Conservation (phyloP, 257 asterid species). For the Ocimum tenuiflorum region DNA sequence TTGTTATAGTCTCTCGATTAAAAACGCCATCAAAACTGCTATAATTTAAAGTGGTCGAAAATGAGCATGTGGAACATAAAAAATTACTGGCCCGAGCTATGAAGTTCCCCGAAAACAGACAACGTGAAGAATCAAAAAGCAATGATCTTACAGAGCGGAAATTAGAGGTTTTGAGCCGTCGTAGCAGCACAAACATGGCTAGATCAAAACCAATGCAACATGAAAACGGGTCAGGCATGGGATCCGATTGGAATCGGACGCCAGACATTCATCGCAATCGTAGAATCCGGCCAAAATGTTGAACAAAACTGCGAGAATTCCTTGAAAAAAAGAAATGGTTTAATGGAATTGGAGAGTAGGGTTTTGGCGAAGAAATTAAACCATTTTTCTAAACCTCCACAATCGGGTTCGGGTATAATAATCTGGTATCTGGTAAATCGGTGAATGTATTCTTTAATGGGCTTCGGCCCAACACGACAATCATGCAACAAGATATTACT, state of each 20-base stretch:
- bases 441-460: not conserved
- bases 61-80: constrained; percentile 30
- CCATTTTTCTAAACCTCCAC: constrained; percentile 6
- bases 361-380: constrained; percentile 15
- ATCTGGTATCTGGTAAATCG: not conserved
- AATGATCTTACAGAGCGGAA: constrained; percentile 34
- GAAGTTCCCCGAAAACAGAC: constrained; percentile 31
- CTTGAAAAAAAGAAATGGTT: not conserved
- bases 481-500: too few relatives aligned
- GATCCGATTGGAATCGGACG: constrained; percentile 31
- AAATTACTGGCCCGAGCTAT: constrained; percentile 33
- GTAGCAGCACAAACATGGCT: constrained; percentile 60
- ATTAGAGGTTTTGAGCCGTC: constrained; percentile 44
- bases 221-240: constrained; percentile 36
- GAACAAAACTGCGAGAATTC: not conserved
- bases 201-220: constrained; percentile 30
- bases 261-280: constrained; percentile 32
- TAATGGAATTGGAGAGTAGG: constrained; percentile 13
- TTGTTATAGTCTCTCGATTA: constrained; percentile 31
- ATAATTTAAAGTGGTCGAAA: constrained; percentile 25
- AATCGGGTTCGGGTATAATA: constrained; percentile 1
- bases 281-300: not conserved
- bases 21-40: constrained; percentile 21
- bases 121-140: constrained; percentile 14
- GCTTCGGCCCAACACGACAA: constrained; percentile 4